Evolutionary conservation across 495 filamentous ascomycete genomes (phyloP).

Genomic region (Tuber indicum): DNA sequence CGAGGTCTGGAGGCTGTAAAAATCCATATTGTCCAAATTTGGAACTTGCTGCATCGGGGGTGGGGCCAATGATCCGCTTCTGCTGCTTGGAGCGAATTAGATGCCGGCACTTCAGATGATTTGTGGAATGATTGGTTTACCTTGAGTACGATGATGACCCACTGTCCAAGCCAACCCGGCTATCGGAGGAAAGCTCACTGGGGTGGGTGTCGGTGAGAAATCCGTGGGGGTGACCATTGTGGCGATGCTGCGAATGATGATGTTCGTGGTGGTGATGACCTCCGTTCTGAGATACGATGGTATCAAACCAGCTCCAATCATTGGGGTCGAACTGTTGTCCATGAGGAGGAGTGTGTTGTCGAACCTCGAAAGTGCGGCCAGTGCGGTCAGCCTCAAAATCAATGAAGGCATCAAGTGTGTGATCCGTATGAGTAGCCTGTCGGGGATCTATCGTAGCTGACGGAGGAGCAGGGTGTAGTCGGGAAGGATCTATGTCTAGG

Average conservation of each 20-base stretch:
- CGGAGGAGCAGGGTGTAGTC: constrained; percentile 13
- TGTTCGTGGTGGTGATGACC: constrained; percentile 12
- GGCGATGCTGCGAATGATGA: constrained; percentile 3
- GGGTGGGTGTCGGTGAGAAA: constrained; percentile 26
- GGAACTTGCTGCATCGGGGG: constrained; percentile 12
- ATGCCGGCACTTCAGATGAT: not conserved
- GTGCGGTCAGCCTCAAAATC: constrained; percentile 34
- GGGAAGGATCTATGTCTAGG: constrained; percentile 28
- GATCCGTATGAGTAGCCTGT: constrained; percentile 22
- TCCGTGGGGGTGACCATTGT: constrained; percentile 7
- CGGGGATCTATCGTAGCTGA: constrained; percentile 12
- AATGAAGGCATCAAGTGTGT: constrained; percentile 28
- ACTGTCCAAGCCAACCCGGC: constrained; percentile 27
- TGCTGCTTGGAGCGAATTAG: constrained; percentile 17
- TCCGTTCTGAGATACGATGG: constrained; percentile 17
- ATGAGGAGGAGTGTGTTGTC: constrained; percentile 14
- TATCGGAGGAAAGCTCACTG: constrained; percentile 22
- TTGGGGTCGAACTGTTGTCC: constrained; percentile 24
- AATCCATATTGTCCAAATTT: constrained; percentile 18
- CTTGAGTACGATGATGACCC: constrained; percentile 29
- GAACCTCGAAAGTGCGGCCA: constrained; percentile 23
- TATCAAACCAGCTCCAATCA: constrained; percentile 37
- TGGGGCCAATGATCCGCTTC: constrained; percentile 26
- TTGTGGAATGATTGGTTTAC: constrained; percentile 7
- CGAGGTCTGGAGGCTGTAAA: constrained; percentile 23